Conservation (phyloP, 2,329 filamentous ascomycete genomes). For the Pseudocercospora crystallina region DNA sequence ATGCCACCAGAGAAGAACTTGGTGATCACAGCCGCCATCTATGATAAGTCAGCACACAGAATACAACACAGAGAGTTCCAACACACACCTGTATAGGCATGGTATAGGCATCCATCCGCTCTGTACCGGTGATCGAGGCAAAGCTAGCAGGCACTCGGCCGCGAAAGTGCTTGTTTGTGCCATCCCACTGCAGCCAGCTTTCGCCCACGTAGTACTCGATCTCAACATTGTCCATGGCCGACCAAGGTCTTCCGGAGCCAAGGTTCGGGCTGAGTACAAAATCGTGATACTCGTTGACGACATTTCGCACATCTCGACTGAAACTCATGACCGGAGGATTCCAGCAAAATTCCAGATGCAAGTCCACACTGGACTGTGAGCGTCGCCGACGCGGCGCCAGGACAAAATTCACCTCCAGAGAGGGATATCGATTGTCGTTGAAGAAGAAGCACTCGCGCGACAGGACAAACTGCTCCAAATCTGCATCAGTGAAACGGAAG, state of each 20-base stretch:
- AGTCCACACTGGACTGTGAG: too few relatives aligned
- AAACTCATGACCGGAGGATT: constrained; percentile 24
- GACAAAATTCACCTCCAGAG: too few relatives aligned
- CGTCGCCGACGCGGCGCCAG: too few relatives aligned
- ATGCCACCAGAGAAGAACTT: constrained; percentile 21
- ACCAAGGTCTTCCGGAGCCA: constrained; percentile 6
- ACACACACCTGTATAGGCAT: constrained; percentile 16
- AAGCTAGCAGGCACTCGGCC: constrained; percentile 20
- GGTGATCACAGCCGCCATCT: constrained; percentile 20
- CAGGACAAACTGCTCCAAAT: constrained; percentile 20
- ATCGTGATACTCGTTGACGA: constrained; percentile 19
- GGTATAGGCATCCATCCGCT: constrained; percentile 26
- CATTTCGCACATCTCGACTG: constrained; percentile 20
- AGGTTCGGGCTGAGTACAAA: constrained; percentile 20
- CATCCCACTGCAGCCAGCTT: constrained; percentile 23
- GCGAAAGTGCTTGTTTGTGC: constrained; percentile 14
- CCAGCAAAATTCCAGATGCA: constrained; percentile 5
- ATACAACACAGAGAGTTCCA: too few relatives aligned
- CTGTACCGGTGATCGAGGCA: constrained; percentile 20
- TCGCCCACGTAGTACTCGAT: constrained; percentile 20
- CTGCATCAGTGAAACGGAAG: too few relatives aligned
- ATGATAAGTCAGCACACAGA: too few relatives aligned
- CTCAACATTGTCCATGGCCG: constrained; percentile 6
- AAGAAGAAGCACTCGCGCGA: constrained; percentile 22
- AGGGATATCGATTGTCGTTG: too few relatives aligned